Conservation (phyloP, 2,329 filamentous ascomycete species). For the Daldinia sp. region DNA sequence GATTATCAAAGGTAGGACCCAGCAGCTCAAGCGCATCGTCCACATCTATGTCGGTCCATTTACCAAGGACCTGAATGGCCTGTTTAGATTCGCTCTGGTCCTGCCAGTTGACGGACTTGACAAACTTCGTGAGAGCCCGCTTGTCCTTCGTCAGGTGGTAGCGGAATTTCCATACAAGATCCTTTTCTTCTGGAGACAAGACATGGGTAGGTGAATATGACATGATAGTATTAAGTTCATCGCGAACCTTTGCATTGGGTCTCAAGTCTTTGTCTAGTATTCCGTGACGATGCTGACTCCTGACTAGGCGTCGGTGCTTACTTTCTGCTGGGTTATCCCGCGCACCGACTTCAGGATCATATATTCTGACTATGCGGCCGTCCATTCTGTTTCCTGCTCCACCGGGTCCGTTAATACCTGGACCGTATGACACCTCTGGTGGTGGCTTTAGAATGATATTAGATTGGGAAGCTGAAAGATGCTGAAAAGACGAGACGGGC, state of each 20-base stretch:
- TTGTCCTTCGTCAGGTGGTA: constrained; percentile 96
- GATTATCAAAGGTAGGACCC: constrained; percentile 90
- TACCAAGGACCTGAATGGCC: constrained; percentile 87
- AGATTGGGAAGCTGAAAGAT: constrained; percentile 72
- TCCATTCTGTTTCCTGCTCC: constrained; percentile 62
- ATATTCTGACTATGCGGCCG: constrained; percentile 81
- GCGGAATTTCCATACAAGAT: constrained; percentile 96
- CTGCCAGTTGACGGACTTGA: constrained; percentile 96
- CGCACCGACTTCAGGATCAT: constrained; percentile 91
- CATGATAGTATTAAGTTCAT: constrained; percentile 92
- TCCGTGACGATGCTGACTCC: constrained; percentile 90
- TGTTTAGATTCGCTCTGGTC: constrained; percentile 87
- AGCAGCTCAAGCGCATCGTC: constrained; percentile 96
- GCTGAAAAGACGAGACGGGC: constrained; percentile 80
- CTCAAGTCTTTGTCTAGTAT: constrained; percentile 95
- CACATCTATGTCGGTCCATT: constrained; percentile 97
- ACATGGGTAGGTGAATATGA: constrained; percentile 92
- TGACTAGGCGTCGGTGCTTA: constrained; percentile 91
- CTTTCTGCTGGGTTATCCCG: constrained; percentile 93
- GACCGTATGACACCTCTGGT: constrained; percentile 89
- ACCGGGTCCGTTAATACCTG: constrained; percentile 81
- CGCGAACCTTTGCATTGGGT: constrained; percentile 93
- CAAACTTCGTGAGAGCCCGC: constrained; percentile 91
- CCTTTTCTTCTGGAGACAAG: constrained; percentile 90
- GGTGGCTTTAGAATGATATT: constrained; percentile 81